Evolutionary conservation across 2,329 filamentous ascomycete species (phyloP).

Genomic region (Botryosphaeria dothidea): DNA sequence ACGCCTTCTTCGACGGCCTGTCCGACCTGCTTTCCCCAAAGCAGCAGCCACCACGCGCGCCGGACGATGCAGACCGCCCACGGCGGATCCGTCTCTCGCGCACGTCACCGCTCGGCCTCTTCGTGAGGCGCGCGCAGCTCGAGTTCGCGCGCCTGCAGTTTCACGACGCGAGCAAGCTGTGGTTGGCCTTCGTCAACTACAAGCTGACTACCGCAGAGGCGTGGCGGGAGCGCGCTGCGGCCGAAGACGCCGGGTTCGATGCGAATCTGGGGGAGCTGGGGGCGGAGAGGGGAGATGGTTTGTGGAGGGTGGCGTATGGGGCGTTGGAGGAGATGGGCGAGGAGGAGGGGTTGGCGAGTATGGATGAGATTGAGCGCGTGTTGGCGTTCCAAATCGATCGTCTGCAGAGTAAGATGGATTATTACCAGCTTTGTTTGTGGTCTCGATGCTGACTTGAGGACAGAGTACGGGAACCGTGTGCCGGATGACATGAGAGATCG

Average conservation of each 20-base stretch:
- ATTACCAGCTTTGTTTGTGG: too few species aligned
- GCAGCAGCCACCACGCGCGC: constrained; percentile 51
- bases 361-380: constrained; percentile 76
- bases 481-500: constrained; percentile 72
- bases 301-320: constrained; percentile 55
- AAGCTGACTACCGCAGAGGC: constrained; percentile 69
- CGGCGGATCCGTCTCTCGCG: constrained; percentile 63
- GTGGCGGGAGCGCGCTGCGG: constrained; percentile 52
- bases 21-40: constrained; percentile 50
- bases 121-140: constrained; percentile 72
- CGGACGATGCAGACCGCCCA: constrained; percentile 48
- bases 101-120: constrained; percentile 78
- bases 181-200: constrained; percentile 81
- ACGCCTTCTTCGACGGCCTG: constrained; percentile 69
- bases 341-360: constrained; percentile 58
- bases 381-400: constrained; percentile 87
- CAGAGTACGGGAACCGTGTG: constrained; percentile 75
- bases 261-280: constrained; percentile 62
- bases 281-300: constrained; percentile 51
- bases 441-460: background rate
- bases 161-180: constrained; percentile 73
- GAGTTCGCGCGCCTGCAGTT: constrained; percentile 83
- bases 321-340: constrained; percentile 31
- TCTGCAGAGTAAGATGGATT: constrained; percentile 66
- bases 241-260: constrained; percentile 51